Evolutionary conservation across 2,329 filamentous ascomycete genomes (phyloP).

Genomic region (Byssothecium circinans): DNA sequence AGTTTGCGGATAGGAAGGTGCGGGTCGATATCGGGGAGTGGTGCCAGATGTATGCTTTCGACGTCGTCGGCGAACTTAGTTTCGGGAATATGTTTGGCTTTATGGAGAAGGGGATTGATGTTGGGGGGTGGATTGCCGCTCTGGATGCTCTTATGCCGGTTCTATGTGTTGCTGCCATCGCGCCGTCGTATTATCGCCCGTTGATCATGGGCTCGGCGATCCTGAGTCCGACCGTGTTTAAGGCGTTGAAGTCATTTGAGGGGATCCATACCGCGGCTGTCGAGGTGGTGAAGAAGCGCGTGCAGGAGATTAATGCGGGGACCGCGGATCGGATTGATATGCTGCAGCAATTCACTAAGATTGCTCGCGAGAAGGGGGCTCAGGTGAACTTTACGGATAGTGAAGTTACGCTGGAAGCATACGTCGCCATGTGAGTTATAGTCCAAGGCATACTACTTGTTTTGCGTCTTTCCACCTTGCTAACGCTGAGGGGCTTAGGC

Average conservation of each 20-base stretch:
- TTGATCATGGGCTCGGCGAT: conserved; percentile 29
- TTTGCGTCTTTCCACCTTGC: conserved; percentile 6
- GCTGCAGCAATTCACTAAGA: conserved; percentile 22
- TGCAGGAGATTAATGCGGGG: conserved; percentile 5
- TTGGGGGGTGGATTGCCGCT: conserved; percentile 43
- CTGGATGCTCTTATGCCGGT: conserved; percentile 40
- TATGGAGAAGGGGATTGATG: conserved; percentile 43
- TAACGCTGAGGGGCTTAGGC: conserved; percentile 15
- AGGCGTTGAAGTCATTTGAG: conserved; percentile 31
- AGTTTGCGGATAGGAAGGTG: conserved; percentile 19
- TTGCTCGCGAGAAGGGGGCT: conserved; percentile 30
- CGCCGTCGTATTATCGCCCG: conserved; percentile 32
- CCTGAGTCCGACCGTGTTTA: conserved; percentile 20
- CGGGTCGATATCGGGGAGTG: conserved; percentile 29
- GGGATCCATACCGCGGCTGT: conserved; percentile 28
- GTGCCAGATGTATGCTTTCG: conserved; percentile 35
- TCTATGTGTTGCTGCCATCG: conserved; percentile 29
- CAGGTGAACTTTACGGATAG: conserved; percentile 33
- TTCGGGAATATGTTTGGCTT: conserved; percentile 50
- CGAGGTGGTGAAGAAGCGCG: conserved; percentile 18
- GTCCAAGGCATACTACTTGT: conserved; percentile 5
- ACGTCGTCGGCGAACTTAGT: conserved; percentile 47
- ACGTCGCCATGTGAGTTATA: conserved; percentile 29
- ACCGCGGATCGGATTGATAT: conserved; percentile 10
- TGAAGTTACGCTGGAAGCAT: conserved; percentile 34